Evolutionary conservation across 176 grass and related monocot species (phyloP).

Genomic region (Alloteropsis semialata): DNA sequence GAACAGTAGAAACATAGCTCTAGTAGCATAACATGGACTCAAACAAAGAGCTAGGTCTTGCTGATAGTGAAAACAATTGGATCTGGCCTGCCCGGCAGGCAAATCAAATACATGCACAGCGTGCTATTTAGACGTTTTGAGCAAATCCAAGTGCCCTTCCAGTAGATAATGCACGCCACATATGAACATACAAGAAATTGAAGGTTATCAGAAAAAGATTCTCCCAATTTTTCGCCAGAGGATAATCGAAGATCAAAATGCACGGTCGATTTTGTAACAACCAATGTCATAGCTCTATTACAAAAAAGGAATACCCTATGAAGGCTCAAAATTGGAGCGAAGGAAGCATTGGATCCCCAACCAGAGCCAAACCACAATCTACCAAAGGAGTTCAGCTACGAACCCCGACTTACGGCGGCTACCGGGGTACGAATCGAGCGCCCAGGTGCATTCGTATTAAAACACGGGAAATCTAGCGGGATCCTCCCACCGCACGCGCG

Average conservation of each 20-base stretch:
- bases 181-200: not conserved
- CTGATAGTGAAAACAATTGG: not conserved
- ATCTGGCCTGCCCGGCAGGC: not conserved
- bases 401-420: not conserved
- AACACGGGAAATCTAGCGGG: not conserved
- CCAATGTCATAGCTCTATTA: not conserved
- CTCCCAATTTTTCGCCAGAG: not conserved
- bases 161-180: not conserved
- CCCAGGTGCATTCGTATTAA: not conserved
- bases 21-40: not conserved
- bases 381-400: not conserved
- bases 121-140: not conserved
- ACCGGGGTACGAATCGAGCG: not conserved
- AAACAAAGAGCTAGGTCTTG: slow-evolving; percentile 1
- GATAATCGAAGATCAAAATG: not conserved
- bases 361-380: not conserved
- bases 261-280: not conserved
- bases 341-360: not conserved
- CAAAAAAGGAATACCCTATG: not conserved
- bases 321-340: not conserved
- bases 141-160: not conserved
- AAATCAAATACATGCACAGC: not conserved
- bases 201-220: not conserved
- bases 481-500: not conserved
- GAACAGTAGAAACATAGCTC: not conserved